phyloP scores from a whole-genome alignment of 495 filamentous ascomycete species.

The Penicillium goetzii region DNA sequence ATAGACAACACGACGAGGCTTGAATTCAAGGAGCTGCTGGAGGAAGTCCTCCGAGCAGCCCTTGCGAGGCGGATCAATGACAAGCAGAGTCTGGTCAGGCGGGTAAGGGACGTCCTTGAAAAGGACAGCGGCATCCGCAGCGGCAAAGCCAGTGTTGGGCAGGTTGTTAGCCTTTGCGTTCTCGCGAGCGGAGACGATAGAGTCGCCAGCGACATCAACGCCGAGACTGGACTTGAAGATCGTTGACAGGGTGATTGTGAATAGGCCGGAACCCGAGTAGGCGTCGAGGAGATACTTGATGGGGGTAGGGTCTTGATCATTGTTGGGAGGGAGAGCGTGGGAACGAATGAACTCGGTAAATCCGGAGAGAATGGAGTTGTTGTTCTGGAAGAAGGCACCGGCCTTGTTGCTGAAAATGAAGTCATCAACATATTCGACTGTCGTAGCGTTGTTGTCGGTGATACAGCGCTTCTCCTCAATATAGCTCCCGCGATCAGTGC shows the following conservation, averaged over 20 bases:
- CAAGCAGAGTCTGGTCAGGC: conserved; percentile 78
- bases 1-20: conserved; percentile 80
- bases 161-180: conserved; percentile 82
- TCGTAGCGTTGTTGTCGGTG: conserved; percentile 77
- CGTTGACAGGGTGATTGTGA: conserved; percentile 88
- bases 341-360: conserved; percentile 92
- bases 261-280: conserved; percentile 95
- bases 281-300: conserved; percentile 93
- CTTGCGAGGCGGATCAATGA: conserved; percentile 94
- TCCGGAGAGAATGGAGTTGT: conserved; percentile 92
- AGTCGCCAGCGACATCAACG: conserved; percentile 70
- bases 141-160: conserved; percentile 73
- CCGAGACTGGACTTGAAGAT: conserved; percentile 73
- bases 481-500: conserved; percentile 47
- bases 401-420: conserved; percentile 89
- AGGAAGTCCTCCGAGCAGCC: conserved; percentile 89
- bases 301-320: conserved; percentile 38
- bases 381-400: conserved; percentile 97
- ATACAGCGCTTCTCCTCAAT: conserved; percentile 82
- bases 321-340: conserved; percentile 61
- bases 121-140: conserved; percentile 79
- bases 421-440: conserved; percentile 83
- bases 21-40: conserved; percentile 73
- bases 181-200: conserved; percentile 71
- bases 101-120: conserved; percentile 75